Conservation (phyloP, 352 stramenopile species). For the Plasmopara muralis region DNA sequence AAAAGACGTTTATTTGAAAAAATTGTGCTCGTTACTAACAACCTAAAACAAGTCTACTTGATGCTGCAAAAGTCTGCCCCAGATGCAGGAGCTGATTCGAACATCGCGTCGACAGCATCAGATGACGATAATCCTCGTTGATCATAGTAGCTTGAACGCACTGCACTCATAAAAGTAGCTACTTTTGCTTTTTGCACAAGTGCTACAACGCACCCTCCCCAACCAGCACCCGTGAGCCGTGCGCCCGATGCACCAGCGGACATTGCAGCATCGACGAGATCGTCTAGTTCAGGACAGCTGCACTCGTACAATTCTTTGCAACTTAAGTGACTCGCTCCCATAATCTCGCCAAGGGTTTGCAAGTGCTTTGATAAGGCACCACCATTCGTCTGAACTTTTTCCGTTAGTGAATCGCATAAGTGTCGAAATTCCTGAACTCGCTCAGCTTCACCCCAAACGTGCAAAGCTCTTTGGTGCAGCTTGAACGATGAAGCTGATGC, state of each 20-base stretch:
- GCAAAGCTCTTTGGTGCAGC: conserved; percentile 47
- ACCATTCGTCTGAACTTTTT: conserved; percentile 1
- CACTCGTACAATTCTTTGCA: conserved; percentile 71
- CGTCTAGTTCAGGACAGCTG: conserved; percentile 64
- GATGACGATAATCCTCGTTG: conserved; percentile 9
- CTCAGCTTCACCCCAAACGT: conserved; percentile 67
- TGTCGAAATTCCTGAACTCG: conserved; percentile 45
- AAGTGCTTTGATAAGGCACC: conserved; percentile 7
- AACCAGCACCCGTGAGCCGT: conserved; percentile 73
- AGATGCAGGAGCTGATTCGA: conserved; percentile 23
- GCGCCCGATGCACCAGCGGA: conserved; percentile 51
- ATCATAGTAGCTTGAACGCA: conserved; percentile 35
- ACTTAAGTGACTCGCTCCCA: conserved; percentile 59
- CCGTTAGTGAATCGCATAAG: conserved; percentile 17
- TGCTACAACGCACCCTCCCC: conserved; percentile 73
- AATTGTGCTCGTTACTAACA: conserved; percentile 35
- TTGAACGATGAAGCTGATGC: conserved; percentile 29
- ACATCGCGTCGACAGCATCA: conserved; percentile 19
- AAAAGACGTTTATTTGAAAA: conserved; percentile 63
- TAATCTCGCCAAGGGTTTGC: conserved; percentile 47
- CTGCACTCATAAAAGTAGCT: conserved; percentile 28
- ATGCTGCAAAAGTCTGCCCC: conserved; percentile 30
- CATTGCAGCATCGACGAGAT: conserved; percentile 41
- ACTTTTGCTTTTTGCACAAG: conserved; percentile 38
- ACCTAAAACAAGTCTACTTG: conserved; percentile 7